Evolutionary conservation across 805 yeast species (phyloP), one percentile per base, ranked within the genome.

Genomic region (Myxozyma mucilagina): DNA sequence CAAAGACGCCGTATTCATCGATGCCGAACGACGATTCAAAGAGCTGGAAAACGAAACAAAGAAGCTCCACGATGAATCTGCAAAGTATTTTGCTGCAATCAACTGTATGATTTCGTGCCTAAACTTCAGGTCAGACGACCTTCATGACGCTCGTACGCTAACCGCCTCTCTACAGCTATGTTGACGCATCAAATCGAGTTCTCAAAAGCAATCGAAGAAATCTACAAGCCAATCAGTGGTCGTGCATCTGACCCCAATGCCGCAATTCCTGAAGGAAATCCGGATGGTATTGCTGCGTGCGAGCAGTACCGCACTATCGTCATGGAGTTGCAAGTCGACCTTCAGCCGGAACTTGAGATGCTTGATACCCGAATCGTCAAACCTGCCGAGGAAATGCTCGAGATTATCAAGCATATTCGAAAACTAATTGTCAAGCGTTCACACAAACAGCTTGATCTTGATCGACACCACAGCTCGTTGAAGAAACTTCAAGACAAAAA

Each of bases 351-450:
- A 73, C 80, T 94, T 73, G 96, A 90, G 69, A 82, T 94, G 74
- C 90, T 94, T 68, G 97, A 94, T 68, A 82, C 90, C 57, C 84
- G 96, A 72, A 87, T 94, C 69, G 89, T 94, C 50, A 83, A 82
- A 52, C 99, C 99, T 0, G 96, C 97, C 5, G 94, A 89, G 71
- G 97, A 93, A 71, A 76, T 94, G 70, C 80, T 94, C 68, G 85
- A 85, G 70, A 87, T 93, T 58, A 91, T 92, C 71, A 85, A 86
- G 66, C 74, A 86, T 20, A 90, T 93, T 70, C 83, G 97, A 69
- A 94, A 92, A 76, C 90, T 94, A 96, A 87, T 97, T 35, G 84
- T 90, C 52, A 94, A 94, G 79, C 87, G 99, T 78, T 90, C 89
- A 67, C 99, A 94, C 75, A 94, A 94, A 77, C 96, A 89, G 76